phyloP scores from a whole-genome alignment of 768 basidiomycete species.

The Pholiota microspora region DNA sequence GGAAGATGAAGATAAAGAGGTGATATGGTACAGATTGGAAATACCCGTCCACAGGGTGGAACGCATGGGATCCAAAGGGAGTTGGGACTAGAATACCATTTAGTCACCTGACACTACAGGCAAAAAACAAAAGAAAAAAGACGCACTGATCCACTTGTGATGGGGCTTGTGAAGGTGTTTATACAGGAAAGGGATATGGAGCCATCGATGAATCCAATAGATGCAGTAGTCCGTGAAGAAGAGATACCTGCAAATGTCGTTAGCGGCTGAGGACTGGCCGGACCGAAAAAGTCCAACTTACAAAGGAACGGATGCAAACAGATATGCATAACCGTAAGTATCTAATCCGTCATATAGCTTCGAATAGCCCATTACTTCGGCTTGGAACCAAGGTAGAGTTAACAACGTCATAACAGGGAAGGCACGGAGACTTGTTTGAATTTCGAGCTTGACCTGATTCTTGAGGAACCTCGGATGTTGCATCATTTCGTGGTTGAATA shows the following conservation, averaged over 20 bases:
- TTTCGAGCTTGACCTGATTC: slow-evolving; percentile 83
- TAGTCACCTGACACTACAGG: neutral
- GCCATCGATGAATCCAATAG: slow-evolving; percentile 94
- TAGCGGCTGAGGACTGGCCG: slow-evolving; percentile 11
- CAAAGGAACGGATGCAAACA: slow-evolving; percentile 67
- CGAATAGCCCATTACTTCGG: slow-evolving; percentile 85
- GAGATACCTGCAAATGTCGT: slow-evolving; percentile 24
- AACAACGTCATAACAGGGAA: slow-evolving; percentile 83
- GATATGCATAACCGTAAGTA: slow-evolving; percentile 77
- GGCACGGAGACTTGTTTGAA: slow-evolving; percentile 65
- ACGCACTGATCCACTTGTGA: slow-evolving; percentile 96
- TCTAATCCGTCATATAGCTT: slow-evolving; percentile 74
- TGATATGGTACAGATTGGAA: slow-evolving; percentile 95
- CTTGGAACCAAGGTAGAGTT: slow-evolving; percentile 93
- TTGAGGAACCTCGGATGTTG: slow-evolving; percentile 90
- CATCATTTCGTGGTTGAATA: slow-evolving; percentile 97
- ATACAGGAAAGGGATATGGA: slow-evolving; percentile 86
- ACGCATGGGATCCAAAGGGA: slow-evolving; percentile 96
- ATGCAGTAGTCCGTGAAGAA: slow-evolving; percentile 82
- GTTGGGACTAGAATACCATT: slow-evolving; percentile 75
- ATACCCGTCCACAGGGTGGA: slow-evolving; percentile 96
- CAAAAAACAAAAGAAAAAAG: neutral
- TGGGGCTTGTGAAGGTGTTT: slow-evolving; percentile 95
- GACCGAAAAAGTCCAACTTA: slow-evolving; percentile 33
- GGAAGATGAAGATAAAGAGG: slow-evolving; percentile 86